Evolutionary conservation across 805 yeast genomes (phyloP), one percentile per base, ranked within the genome.

Genomic region (Starmerella powellii): DNA sequence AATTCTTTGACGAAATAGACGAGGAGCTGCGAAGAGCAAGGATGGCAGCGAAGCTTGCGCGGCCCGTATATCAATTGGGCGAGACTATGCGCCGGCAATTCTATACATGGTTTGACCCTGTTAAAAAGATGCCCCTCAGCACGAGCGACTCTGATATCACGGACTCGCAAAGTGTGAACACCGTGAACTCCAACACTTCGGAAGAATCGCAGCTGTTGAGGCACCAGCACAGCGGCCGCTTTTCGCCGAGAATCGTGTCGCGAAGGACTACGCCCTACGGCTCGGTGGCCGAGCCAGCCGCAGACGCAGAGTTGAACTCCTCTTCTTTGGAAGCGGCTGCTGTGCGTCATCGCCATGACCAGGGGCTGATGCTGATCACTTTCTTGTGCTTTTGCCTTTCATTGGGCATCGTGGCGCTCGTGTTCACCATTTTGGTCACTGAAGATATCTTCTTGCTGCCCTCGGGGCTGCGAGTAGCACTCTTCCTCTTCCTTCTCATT

Each of bases 361-460:
- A 57, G 16, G 66, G 72, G 8, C 44, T 72, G 26, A 52, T 69
- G 1, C 65, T 71, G 33, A 48, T 73, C n/a, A 71, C 72, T 20
- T 47, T 68, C 29, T 47, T 67, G 3, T 56, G 66, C 15, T 57
- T 67, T 33, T 53, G 64, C 17, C 30, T 68, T 6, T 61, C 78
- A 3, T 53, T 43, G 10, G 38, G 46, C n/a, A 41, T 53, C 6
- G 48, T 68, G 1, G 51, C 70, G 16, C 55, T 67, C 10, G 63
- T 70, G 2, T 66, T 67, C 13, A 60, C 69, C 21, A 65, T 76
- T 2, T 50, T 70, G 13, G 37, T 65, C 32, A 49, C 63, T 56
- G 49, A 61, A 50, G 68, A 34, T 43, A 56, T 44, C 26, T 40
- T 42, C 5, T 50, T 46, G 48, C 56, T 45, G 21, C 51, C 56